phyloP scores from a whole-genome alignment of 2,329 filamentous ascomycete species.

The Fusarium gaditjirri region DNA sequence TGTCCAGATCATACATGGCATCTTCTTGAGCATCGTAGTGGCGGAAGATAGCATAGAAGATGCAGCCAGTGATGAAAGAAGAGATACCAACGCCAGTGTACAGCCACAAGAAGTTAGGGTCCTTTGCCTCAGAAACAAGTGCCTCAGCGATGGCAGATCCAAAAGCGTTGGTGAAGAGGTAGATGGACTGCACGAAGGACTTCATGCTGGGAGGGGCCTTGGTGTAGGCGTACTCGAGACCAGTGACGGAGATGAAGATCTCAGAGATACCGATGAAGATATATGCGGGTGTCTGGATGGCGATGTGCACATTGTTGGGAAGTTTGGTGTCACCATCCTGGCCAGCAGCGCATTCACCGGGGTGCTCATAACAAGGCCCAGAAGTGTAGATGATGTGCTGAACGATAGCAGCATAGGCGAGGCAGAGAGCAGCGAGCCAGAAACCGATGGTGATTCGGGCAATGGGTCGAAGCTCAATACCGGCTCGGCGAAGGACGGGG shows the following conservation, averaged over 20 bases:
- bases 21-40: conserved; percentile 54
- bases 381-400: conserved; percentile 69
- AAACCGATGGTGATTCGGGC: conserved; percentile 74
- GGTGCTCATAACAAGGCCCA: conserved; percentile 61
- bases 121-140: conserved; percentile 66
- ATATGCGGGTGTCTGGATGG: conserved; percentile 64
- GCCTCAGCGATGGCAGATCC: conserved; percentile 70
- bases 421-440: conserved; percentile 61
- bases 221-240: conserved; percentile 78
- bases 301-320: conserved; percentile 62
- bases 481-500: conserved; percentile 65
- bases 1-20: conserved; percentile 53
- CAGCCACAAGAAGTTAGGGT: conserved; percentile 75
- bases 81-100: conserved; percentile 66
- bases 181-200: conserved; percentile 68
- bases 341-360: conserved; percentile 52
- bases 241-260: conserved; percentile 74
- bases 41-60: conserved; percentile 61
- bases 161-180: conserved; percentile 68
- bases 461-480: conserved; percentile 72
- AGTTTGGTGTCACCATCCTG: conserved; percentile 46
- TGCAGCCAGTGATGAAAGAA: conserved; percentile 58
- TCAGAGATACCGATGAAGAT: conserved; percentile 68
- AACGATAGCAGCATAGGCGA: conserved; percentile 68
- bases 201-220: conserved; percentile 78